A percentile compares a stretch with the other conserved stretches of the same genome.
Evolutionary conservation across 164 flowering plant species (phyloP).

Genomic region (Liquidambar formosana): DNA sequence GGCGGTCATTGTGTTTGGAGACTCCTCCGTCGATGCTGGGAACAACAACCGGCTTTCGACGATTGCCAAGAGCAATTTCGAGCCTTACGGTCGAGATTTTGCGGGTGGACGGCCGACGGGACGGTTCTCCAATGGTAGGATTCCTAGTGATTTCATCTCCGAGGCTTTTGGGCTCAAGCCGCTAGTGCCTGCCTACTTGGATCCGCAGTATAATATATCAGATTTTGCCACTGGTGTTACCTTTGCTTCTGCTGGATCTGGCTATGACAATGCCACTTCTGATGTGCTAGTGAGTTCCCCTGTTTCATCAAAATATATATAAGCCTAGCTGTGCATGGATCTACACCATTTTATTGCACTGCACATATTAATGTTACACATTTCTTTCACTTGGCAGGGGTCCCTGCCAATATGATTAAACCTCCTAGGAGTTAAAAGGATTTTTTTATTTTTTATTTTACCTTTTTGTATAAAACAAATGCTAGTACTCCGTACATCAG

Average conservation of each 20-base stretch:
- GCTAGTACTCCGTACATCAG: too few species aligned
- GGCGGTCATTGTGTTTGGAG: slow-evolving; percentile 54
- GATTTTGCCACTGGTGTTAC: slow-evolving; percentile 57
- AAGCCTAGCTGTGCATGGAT: too few species aligned
- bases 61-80: slow-evolving; percentile 46
- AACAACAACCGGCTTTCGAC: slow-evolving; percentile 52
- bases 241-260: slow-evolving; percentile 68
- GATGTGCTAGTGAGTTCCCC: slow-evolving; percentile 41
- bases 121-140: slow-evolving; percentile 50
- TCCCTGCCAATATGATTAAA: too few species aligned
- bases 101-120: slow-evolving; percentile 47
- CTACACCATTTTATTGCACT: too few species aligned
- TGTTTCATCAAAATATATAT: too few species aligned
- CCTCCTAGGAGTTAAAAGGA: too few species aligned
- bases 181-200: slow-evolving; percentile 50
- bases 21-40: slow-evolving; percentile 54
- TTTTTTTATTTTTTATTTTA: too few species aligned
- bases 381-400: too few species aligned
- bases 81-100: slow-evolving; percentile 56
- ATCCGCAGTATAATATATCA: slow-evolving; percentile 39
- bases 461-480: too few species aligned
- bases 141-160: slow-evolving; percentile 53
- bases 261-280: slow-evolving; percentile 56
- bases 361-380: too few species aligned
- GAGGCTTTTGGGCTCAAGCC: slow-evolving; percentile 47